Base-by-base conservation (phyloP, 1,284 basidiomycete genomes). In the Pholiota adiposa region DNA sequence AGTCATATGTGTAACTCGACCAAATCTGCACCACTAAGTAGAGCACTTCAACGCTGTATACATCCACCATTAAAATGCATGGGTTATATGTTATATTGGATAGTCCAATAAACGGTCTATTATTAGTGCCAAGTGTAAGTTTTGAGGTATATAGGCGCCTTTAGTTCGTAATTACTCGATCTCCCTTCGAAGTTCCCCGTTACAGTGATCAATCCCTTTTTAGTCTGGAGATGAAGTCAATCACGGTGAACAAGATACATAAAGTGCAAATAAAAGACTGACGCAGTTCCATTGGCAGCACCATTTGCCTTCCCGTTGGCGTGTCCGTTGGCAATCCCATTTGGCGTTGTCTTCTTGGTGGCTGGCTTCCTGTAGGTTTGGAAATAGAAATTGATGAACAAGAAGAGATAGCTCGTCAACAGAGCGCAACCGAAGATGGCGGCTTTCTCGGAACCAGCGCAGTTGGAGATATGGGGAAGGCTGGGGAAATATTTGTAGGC, bases 341-440 rank as follows among this genome's bases (percentile, higher is more conserved):
- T 77, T 8, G 74, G 67, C 27, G 73, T 72, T 34, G 79, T 76
- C 63, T 79, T 82, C 62, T 76, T 76, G 58, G 75, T 75, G 16
- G 61, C 71, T 27, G 88, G 83, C 72, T 88, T 89, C 78, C 88
- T 88, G 79, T 93, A 93, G 19, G 91, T 93, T 72, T 89, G 85
- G 69, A 93, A 83, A 76, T 93, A 94, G 76, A 94, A 94, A 75
- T 93, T 89, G 81, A 97, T 93, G 83, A 97, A 96, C 61, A 97
- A 84, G 69, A 88, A 83, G 57, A 97, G 86, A 77, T 98, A 99
- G 72, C 87, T 91, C 46, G 93, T 92, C 66, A 99, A 83, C 60
- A 99, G 84, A 16, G 75, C 85, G 73, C 96, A 96, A 55, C 97
- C 97, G 57, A 97, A 93, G 63, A 94, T 63, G 2, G 97, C 97